Conservation (phyloP, 164 flowering plant genomes). For the Vitis rotundifolia region DNA sequence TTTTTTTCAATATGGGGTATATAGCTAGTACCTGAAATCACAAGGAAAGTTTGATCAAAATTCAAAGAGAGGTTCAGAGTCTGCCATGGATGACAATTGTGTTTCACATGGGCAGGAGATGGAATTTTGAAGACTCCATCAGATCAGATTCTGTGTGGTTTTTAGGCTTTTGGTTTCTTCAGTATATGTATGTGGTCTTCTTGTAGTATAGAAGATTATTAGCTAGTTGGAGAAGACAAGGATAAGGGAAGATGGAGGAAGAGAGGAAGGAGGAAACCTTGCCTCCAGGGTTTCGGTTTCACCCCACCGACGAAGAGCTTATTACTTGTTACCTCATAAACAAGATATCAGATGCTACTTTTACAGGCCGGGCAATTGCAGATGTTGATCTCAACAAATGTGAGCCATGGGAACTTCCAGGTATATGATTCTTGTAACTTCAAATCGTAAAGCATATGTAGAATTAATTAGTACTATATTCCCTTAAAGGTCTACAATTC, state of each 20-base stretch:
- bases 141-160: not conserved
- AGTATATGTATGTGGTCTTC: conserved; percentile 3
- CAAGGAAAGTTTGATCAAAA: no score
- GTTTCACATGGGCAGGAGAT: no score
- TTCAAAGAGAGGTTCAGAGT: no score
- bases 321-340: conserved; percentile 65
- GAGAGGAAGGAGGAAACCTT: conserved; percentile 43
- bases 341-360: conserved; percentile 74
- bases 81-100: no score
- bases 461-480: not conserved
- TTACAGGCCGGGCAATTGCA: conserved; percentile 62
- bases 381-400: conserved; percentile 93
- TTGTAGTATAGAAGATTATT: not conserved
- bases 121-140: no score
- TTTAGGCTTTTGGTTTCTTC: not conserved
- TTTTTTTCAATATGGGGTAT: no score
- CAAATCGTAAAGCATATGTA: not conserved
- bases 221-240: not conserved
- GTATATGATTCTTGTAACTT: conserved; percentile 23
- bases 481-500: no score
- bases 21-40: no score
- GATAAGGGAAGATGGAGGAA: conserved; percentile 26
- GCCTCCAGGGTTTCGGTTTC: conserved; percentile 82
- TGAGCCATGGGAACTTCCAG: conserved; percentile 97
- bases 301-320: conserved; percentile 82